Evolutionary conservation across 2,329 filamentous ascomycete species (phyloP).

Genomic region (Diaporthe sp.): DNA sequence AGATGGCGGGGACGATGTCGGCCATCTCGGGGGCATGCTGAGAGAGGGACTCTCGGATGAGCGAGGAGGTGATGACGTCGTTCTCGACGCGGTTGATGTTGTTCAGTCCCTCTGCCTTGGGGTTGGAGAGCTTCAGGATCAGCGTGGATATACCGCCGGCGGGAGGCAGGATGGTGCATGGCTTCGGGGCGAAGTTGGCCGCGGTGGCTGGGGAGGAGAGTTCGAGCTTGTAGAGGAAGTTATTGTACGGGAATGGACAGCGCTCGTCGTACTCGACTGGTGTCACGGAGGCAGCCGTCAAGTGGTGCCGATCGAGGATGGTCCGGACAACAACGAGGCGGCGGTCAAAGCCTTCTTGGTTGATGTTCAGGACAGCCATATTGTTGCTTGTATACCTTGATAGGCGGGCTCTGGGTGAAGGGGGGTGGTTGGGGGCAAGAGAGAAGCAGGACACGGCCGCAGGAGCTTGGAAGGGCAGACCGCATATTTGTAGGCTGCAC

Average conservation of each 20-base stretch:
- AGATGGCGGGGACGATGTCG: conserved; percentile 43
- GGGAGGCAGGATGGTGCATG: conserved; percentile 38
- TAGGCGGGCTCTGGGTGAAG: not conserved
- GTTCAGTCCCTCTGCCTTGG: conserved; percentile 42
- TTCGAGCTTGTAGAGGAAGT: conserved; percentile 45
- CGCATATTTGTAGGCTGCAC: not conserved
- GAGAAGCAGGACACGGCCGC: not conserved
- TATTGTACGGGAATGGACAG: conserved; percentile 43
- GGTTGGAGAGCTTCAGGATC: conserved; percentile 45
- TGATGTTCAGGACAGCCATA: conserved; percentile 8
- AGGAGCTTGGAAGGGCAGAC: not conserved
- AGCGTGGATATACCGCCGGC: conserved; percentile 35
- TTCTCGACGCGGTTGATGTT: conserved; percentile 46
- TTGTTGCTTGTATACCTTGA: not conserved
- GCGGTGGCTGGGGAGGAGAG: conserved; percentile 37
- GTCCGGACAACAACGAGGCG: conserved; percentile 37
- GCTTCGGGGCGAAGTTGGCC: conserved; percentile 37
- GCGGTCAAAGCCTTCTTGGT: conserved; percentile 39
- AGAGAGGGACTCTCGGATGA: conserved; percentile 41
- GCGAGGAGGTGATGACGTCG: conserved; percentile 43
- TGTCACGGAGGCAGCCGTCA: conserved; percentile 38
- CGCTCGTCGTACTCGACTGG: conserved; percentile 42
- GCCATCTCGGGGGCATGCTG: conserved; percentile 10
- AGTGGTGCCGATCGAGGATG: conserved; percentile 36
- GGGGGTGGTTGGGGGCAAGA: not conserved